Evolutionary conservation across 306 rosid species (phyloP).

Genomic region (Cucumis sativus): DNA sequence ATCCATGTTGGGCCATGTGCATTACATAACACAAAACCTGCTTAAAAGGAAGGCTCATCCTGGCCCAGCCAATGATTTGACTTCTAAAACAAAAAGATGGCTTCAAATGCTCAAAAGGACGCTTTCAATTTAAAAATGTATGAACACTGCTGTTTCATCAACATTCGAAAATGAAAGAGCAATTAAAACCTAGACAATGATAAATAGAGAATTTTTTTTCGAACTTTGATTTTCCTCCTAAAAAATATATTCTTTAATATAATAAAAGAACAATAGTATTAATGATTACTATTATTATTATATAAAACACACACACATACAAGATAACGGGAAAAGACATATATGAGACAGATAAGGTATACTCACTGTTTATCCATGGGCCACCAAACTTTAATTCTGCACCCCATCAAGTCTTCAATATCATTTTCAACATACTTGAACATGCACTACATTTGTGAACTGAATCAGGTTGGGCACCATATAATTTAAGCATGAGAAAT

Average conservation of each 20-base stretch:
- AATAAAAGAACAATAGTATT: too few species aligned
- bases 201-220: not conserved
- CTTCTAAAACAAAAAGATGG: not conserved
- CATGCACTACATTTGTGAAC: constrained; percentile 34
- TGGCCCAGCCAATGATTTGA: not conserved
- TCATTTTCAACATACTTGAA: constrained; percentile 51
- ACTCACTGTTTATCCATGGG: constrained; percentile 84
- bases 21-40: not conserved
- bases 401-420: constrained; percentile 73
- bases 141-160: not conserved
- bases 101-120: not conserved
- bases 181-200: not conserved
- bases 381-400: constrained; percentile 99
- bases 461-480: constrained; percentile 15
- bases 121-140: not conserved
- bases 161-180: not conserved
- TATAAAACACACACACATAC: not conserved
- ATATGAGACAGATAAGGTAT: not conserved
- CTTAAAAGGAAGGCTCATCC: not conserved
- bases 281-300: too few species aligned
- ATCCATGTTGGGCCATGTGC: not conserved
- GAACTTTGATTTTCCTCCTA: not conserved
- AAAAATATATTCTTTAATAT: too few species aligned
- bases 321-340: not conserved
- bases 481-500: not conserved